Percentiles rank a stretch among this genome's conserved stretches.
Evolutionary conservation across 2,329 filamentous ascomycete species (phyloP).

Genomic region (Trichoderma arundinaceum): DNA sequence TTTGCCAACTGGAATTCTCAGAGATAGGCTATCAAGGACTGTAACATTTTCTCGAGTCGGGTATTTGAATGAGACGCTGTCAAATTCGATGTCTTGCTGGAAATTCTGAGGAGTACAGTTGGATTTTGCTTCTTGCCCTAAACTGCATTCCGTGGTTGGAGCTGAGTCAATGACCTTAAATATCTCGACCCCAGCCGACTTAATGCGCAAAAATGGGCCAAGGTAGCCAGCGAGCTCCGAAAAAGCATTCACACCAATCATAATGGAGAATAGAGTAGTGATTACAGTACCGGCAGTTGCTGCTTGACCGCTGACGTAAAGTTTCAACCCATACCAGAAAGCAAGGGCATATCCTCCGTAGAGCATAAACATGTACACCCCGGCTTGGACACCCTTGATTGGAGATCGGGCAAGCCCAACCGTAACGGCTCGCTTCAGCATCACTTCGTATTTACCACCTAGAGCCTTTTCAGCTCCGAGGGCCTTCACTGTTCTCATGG

Average conservation of each 20-base stretch:
- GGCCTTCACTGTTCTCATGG: background rate
- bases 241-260: conserved; percentile 13
- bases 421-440: background rate
- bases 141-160: background rate
- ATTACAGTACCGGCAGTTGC: conserved; percentile 6
- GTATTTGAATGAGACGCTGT: background rate
- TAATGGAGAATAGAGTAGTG: conserved; percentile 14
- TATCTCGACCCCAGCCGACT: background rate
- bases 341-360: conserved; percentile 4
- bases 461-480: background rate
- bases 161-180: background rate
- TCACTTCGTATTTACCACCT: background rate
- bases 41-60: background rate
- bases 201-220: background rate
- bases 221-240: conserved; percentile 2
- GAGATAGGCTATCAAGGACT: background rate
- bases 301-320: background rate
- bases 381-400: conserved; percentile 2
- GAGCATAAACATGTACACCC: conserved; percentile 6
- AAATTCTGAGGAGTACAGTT: background rate
- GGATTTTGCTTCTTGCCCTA: background rate
- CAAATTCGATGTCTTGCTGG: background rate
- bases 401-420: background rate
- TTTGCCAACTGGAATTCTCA: background rate
- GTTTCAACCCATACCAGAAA: conserved; percentile 4